Evolutionary conservation across 2,329 filamentous ascomycete genomes (phyloP).

Genomic region (Fusarium equiseti): DNA sequence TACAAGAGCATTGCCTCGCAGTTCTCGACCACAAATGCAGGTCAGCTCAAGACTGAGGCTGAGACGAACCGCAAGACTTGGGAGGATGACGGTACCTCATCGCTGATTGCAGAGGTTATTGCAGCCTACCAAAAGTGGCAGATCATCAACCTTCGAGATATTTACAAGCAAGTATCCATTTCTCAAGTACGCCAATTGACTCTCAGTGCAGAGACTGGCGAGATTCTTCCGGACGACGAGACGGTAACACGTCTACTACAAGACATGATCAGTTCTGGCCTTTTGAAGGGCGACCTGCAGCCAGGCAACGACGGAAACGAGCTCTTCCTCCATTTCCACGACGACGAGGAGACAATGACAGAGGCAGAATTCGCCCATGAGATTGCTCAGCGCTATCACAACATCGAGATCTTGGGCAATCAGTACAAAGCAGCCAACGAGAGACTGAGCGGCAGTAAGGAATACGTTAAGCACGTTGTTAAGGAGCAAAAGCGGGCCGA

Average conservation of each 20-base stretch:
- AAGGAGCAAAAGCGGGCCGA: constrained; percentile 62
- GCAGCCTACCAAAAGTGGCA: constrained; percentile 80
- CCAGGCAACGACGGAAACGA: constrained; percentile 56
- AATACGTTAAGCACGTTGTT: constrained; percentile 64
- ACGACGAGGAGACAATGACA: constrained; percentile 57
- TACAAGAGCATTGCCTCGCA: constrained; percentile 78
- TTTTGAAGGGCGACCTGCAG: constrained; percentile 66
- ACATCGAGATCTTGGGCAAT: constrained; percentile 59
- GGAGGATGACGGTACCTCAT: constrained; percentile 77
- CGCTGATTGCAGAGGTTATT: constrained; percentile 77
- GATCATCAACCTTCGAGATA: constrained; percentile 77
- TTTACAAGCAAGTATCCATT: constrained; percentile 74
- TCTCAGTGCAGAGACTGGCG: constrained; percentile 66
- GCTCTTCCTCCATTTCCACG: constrained; percentile 65
- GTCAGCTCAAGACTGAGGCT: constrained; percentile 72
- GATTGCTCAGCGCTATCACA: constrained; percentile 56
- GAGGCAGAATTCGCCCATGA: constrained; percentile 65
- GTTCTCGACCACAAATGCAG: constrained; percentile 69
- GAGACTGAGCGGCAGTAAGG: constrained; percentile 66
- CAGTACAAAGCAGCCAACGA: constrained; percentile 66
- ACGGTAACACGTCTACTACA: constrained; percentile 62
- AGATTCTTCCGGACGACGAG: constrained; percentile 55
- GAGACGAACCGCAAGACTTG: constrained; percentile 70
- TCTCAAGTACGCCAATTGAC: constrained; percentile 65
- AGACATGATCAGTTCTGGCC: constrained; percentile 67